Evolutionary conservation across 192 early-diverging fungal genomes (phyloP), one percentile per base, ranked within the genome.

Genomic region (Pilaira anomala): DNA sequence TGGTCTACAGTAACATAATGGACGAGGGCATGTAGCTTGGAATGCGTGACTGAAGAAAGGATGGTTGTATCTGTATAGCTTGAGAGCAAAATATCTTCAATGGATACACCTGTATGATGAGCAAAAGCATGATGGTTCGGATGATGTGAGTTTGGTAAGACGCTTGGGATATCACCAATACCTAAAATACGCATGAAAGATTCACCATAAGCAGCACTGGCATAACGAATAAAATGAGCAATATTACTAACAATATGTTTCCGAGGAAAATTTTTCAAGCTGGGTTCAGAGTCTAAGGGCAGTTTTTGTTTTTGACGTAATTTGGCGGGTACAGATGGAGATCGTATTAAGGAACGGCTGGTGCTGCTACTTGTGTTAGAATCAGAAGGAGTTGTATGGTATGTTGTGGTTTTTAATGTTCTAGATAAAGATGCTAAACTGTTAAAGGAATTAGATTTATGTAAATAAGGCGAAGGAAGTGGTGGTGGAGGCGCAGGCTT

Each of bases 1-100:
- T 95, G 95, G 67, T 97, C 95, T 11, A 91, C 83, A 26, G 88
- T 85, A 41, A 97, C 83, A 69, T 90, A 94, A 65, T 89, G 88
- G 5, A 88, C 87, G 0, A 91, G 78, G 2, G 88, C 83, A 51
- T 88, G 88, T 57, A 88, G 46, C 14, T 52, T 63, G 13, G 62
- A 44, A 25, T 51, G 49, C 14, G 39, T 44, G 0, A 36, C 33
- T 2, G 49, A 63, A 12, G 28, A 33, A 52, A 82, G 52, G 16
- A 78, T 60, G 12, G 66, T 60, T 19, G 55, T 74, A 46, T 84
- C 77, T 0, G 80, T 82, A 40, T 82, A 78, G 16, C 81, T 84
- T 1, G 91, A 91, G 54, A 92, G 85, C n/a, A 90, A 67, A 13
- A 94, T 85, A 22, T 86, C 85, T 46, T 87, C 78, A 29, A 94